Percentiles rank a stretch among this genome's conserved stretches.
These are phyloP conservation scores for Leccinellum albellum DNA, from an alignment of 768 basidiomycete species.

Conservation along the genomic window DNA sequence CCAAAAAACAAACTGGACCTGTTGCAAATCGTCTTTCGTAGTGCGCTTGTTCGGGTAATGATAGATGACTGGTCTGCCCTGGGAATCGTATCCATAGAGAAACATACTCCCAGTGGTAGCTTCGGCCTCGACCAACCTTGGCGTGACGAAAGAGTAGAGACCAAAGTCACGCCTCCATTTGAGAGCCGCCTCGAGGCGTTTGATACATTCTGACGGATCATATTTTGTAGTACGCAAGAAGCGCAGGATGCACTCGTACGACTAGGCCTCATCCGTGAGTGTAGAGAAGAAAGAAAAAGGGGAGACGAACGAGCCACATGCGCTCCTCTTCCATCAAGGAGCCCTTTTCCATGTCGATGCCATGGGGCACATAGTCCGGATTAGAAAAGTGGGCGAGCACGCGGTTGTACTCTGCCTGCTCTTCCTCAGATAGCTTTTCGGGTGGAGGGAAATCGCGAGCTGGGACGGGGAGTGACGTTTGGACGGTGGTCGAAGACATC, in stretches of 20 bases:
- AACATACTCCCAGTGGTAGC: constrained; percentile 80
- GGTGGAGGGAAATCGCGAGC: constrained; percentile 31
- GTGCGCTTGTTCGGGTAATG: constrained; percentile 72
- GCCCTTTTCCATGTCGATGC: constrained; percentile 37
- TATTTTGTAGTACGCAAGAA: constrained; percentile 79
- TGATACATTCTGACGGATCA: constrained; percentile 52
- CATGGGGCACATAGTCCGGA: constrained; percentile 50
- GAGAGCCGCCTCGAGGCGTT: constrained; percentile 66
- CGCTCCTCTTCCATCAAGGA: constrained; percentile 61
- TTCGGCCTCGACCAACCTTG: constrained; percentile 70
- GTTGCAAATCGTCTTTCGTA: constrained; percentile 61
- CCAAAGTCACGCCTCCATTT: constrained; percentile 81
- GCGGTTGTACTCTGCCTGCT: constrained; percentile 47
- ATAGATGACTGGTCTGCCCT: constrained; percentile 65
- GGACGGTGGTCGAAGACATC: constrained; percentile 11
- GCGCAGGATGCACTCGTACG: constrained; percentile 71
- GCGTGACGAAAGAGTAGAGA: constrained; percentile 56
- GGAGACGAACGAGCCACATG: constrained; percentile 64
- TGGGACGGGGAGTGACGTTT: constrained; percentile 24
- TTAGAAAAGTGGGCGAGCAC: constrained; percentile 56
- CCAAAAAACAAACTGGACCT: constrained; percentile 74
- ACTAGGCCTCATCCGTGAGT: constrained; percentile 22
- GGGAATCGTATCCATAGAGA: constrained; percentile 71
- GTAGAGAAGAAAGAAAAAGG: constrained; percentile 9
- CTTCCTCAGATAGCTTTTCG: constrained; percentile 37